A percentile compares a stretch with the other conserved stretches of the same genome.
These are phyloP conservation scores for Pseudonectria foliicola DNA, from an alignment of 2,329 filamentous ascomycete genomes.

Conservation along the genomic window DNA sequence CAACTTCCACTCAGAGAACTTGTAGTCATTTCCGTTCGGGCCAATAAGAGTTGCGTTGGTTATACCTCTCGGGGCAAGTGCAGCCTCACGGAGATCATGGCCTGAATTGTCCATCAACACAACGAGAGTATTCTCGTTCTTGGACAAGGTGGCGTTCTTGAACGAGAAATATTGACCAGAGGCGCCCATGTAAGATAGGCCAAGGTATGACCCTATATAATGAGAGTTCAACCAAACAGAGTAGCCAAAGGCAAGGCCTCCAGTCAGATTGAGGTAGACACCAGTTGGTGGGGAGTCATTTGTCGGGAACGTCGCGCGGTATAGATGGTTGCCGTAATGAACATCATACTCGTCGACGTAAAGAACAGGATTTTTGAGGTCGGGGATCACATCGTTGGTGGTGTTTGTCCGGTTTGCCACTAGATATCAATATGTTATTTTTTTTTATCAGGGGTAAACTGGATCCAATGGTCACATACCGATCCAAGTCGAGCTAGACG, in stretches of 20 bases:
- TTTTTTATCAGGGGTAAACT: rapidly evolving
- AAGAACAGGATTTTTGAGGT: constrained; percentile 44
- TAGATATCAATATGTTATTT: background rate
- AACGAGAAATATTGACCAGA: constrained; percentile 41
- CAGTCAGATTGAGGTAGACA: constrained; percentile 44
- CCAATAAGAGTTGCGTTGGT: constrained; percentile 44
- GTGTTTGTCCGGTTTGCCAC: constrained; percentile 43
- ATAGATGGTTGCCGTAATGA: constrained; percentile 47
- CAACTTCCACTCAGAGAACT: constrained; percentile 50
- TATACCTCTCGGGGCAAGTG: constrained; percentile 44
- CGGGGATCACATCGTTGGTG: constrained; percentile 39
- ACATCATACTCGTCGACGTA: constrained; percentile 52
- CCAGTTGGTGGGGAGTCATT: constrained; percentile 30
- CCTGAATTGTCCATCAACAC: constrained; percentile 54
- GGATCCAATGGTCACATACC: constrained; percentile 14
- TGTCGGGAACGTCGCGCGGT: constrained; percentile 43
- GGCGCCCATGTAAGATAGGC: constrained; percentile 33
- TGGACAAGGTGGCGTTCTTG: constrained; percentile 37
- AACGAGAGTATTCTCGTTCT: constrained; percentile 41
- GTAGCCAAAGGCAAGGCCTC: constrained; percentile 50
- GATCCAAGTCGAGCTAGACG: constrained; percentile 36
- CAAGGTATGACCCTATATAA: constrained; percentile 49
- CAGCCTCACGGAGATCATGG: constrained; percentile 45
- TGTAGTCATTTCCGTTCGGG: constrained; percentile 17
- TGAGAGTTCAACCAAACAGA: constrained; percentile 51